Evolutionary conservation across 2,329 filamentous ascomycete species (phyloP), one percentile per base, ranked within the genome.

Genomic region (Fusarium mangiferae): DNA sequence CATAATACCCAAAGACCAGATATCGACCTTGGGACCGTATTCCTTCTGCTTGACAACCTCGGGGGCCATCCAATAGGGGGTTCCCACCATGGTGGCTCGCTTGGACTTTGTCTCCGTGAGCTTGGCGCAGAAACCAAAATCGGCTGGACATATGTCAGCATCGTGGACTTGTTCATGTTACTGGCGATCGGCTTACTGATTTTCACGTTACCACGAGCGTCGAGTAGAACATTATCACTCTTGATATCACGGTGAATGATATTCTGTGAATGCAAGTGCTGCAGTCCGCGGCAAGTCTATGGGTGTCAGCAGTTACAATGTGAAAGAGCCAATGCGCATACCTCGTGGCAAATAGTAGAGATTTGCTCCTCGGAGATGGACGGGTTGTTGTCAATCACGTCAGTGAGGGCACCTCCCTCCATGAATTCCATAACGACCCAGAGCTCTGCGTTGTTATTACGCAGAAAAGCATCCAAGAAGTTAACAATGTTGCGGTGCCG

Each of bases 391-490:
- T 99, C 96, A 84, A 99, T 99, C 69, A 99, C 95, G 86, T 99
- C 96, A 3, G 96, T 99, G 82, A 99, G 86, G 71, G 96, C 94
- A 85, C 96, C 96, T 78, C 96, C 96, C 85, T 99, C 96, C 96
- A 99, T 99, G 80, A 95, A 99, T 85, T 99, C 96, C 96, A 99
- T 98, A 59, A 99, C 96, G 17, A 99, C 95, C 96, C 96, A 99
- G n/a, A 99, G 89, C 82, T 99, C 96, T 62, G 93, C 90, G 79
- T 94, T 95, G 83, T 96, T 96, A 82, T 98, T 97, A 79, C 96
- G 94, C 80, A 99, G 85, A 87, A 98, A 99, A 7, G 96, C 95
- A 78, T 99, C 96, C 39, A 99, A 86, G 85, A 98, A 99, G 85
- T 99, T 99, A 84, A 99, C 96, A 86, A 99, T 99, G 84, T 99